Evolutionary conservation across 805 yeast genomes (phyloP), one percentile per base, ranked within the genome.

Genomic region (Pichia manshurica): DNA sequence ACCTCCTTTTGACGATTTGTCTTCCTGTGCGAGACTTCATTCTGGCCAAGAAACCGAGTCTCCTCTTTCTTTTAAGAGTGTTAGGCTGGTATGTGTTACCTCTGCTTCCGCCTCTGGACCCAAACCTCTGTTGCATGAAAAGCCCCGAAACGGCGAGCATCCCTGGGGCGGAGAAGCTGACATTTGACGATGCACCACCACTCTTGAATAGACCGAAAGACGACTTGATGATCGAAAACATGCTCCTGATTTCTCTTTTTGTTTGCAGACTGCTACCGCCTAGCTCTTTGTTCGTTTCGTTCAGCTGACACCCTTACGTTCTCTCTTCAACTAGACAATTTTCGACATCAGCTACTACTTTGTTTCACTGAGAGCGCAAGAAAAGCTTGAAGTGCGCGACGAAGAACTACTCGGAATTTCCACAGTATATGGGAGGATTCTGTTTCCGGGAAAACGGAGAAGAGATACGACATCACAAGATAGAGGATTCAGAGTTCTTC

Each of bases 31-130:
- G 78, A 6, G 84, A 68, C 61, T 82, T 79, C 67, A 84, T 77
- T 63, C 97, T 79, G 12, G 95, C 88, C 63, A 93, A 73, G 59
- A 90, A 93, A 0, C 99, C 99, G 49, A 85, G 74, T 31, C 85
- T 81, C 66, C 96, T 82, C 73, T 93, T 93, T 65, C 98, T 78
- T 64, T 86, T 87, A 53, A 87, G 71, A 5, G 95, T 88, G 52
- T 88, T 83, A 45, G 99, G 99, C 68, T 91, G 97, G 68, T 84
- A 91, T 17, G 96, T 87, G 70, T 87, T 85, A 67, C 99, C 98
- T 69, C 96, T 81, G 34, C 63, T 87, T 82, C 84, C 90, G 83
- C 73, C 96, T 68, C 65, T 61, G 37, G 61, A 50, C 34, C 65
- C 63, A 62, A 68, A 64, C 56, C 70, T 62, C 19, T 40, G 45